Base-by-base conservation (phyloP, 345 rosid species). In the Punica granatum region DNA sequence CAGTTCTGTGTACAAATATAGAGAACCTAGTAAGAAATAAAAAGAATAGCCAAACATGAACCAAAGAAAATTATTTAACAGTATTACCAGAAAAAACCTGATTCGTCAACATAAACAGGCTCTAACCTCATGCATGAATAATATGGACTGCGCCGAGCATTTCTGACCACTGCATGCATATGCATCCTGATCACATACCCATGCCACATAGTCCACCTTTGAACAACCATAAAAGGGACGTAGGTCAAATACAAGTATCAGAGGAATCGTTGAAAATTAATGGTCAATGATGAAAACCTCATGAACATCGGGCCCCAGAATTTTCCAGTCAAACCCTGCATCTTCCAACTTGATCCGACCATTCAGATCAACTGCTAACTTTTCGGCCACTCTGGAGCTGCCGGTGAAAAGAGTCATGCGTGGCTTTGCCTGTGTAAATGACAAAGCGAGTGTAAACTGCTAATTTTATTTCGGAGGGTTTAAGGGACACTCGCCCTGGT, bases 291-390 rank as follows among this genome's bases (percentile, higher is more conserved):
- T 33, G 23, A 16, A 34, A 75, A 91, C 99, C 98, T 94, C 99
- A 18, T 86, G 77, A 69, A 88, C 99, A 85, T 94, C 98, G 70
- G 99, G 99, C 61, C 99, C 98, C 64, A 94, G 79, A 60, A 94
- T 75, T 85, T 94, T 94, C 99, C 99, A 94, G 81, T 94, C 98
- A 81, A 91, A 94, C 69, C 99, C 98, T 19, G 99, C 99, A 76
- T 94, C 99, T 89, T 94, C 99, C 73, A 94, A 70, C 79, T 89
- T 94, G 73, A 94, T 72, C 19, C 90, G 84, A 54, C 98, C 99
- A 67, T 86, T 89, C 48, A 94, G 84, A 72, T 94, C 99, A 71
- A 78, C 80, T 68, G 98, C 99, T 80, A 94, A 81, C 75, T 91
- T 94, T 59, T 94, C 98, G 14, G 99, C 99, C 16, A 94, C 84